Conservation (phyloP, 1,284 basidiomycete genomes). For the Trametes polyzona region DNA sequence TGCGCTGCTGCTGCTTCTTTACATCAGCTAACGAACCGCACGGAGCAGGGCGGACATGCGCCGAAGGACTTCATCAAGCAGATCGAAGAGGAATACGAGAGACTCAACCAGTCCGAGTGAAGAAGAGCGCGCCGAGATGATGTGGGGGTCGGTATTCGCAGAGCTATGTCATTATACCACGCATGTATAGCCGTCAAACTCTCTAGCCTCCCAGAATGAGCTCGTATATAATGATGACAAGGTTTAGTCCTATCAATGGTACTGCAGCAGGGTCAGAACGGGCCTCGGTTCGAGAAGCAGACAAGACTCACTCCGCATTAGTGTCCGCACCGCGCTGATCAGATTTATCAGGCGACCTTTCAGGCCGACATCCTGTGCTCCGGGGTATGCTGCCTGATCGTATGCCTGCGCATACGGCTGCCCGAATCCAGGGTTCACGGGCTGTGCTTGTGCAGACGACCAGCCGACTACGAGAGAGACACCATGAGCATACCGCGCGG, state of each 20-base stretch:
- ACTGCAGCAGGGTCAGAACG: constrained; percentile 50
- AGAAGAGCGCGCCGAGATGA: constrained; percentile 4
- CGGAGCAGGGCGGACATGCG: constrained; percentile 70
- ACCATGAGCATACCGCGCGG: constrained; percentile 5
- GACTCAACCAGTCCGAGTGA: constrained; percentile 52
- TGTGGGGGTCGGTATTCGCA: neutral
- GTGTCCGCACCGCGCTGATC: constrained; percentile 90
- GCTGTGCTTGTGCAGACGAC: constrained; percentile 73
- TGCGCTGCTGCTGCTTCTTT: neutral
- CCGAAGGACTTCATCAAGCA: constrained; percentile 76
- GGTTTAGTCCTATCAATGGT: constrained; percentile 84
- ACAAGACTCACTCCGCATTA: constrained; percentile 86
- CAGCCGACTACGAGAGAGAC: constrained; percentile 76
- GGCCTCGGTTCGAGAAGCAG: neutral
- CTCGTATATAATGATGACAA: constrained; percentile 83
- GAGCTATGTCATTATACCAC: constrained; percentile 9
- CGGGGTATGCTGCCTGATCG: constrained; percentile 64
- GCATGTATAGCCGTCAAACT: constrained; percentile 13
- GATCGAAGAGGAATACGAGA: constrained; percentile 76
- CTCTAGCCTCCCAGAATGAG: constrained; percentile 61
- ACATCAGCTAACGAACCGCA: neutral
- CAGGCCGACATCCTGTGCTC: constrained; percentile 67
- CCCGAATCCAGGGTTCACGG: constrained; percentile 57
- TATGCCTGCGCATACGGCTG: constrained; percentile 73
- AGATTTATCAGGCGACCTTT: constrained; percentile 90